phyloP scores from a whole-genome alignment of 495 filamentous ascomycete species.

The Aspergillus campestris region DNA sequence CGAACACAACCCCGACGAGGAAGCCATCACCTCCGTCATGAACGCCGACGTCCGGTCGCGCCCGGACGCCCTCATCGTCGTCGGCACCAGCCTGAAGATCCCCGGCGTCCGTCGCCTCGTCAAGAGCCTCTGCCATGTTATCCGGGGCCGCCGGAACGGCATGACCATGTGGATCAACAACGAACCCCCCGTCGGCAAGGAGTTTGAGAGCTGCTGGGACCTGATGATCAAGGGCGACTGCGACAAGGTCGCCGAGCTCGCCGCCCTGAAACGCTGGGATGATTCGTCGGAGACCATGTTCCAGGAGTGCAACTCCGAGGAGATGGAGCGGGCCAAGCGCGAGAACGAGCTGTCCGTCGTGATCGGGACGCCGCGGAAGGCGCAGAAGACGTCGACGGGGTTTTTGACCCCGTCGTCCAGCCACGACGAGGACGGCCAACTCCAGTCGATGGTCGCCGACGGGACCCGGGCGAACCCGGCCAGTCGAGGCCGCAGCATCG shows the following conservation, averaged over 20 bases:
- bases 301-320: constrained; percentile 33
- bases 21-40: constrained; percentile 87
- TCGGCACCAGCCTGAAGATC: constrained; percentile 91
- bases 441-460: constrained; percentile 13
- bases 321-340: constrained; percentile 29
- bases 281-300: constrained; percentile 44
- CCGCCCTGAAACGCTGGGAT: constrained; percentile 68
- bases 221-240: constrained; percentile 78
- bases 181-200: constrained; percentile 69
- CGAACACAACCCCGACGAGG: constrained; percentile 91
- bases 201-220: constrained; percentile 89
- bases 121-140: constrained; percentile 77
- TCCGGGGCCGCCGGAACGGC: constrained; percentile 74
- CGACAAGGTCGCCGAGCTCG: constrained; percentile 74
- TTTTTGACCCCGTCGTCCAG: constrained; percentile 58
- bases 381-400: constrained; percentile 27
- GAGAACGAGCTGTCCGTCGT: constrained; percentile 32
- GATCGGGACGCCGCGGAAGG: constrained; percentile 34
- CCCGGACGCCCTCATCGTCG: constrained; percentile 88
- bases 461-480: constrained; percentile 19
- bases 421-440: constrained; percentile 29
- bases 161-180: constrained; percentile 92
- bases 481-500: constrained; percentile 22
- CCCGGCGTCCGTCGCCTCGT: constrained; percentile 85
- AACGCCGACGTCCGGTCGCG: constrained; percentile 72